These are phyloP conservation scores for Blastomyces silverae DNA, from an alignment of 2,329 filamentous ascomycete genomes.

Conservation along the genomic window DNA sequence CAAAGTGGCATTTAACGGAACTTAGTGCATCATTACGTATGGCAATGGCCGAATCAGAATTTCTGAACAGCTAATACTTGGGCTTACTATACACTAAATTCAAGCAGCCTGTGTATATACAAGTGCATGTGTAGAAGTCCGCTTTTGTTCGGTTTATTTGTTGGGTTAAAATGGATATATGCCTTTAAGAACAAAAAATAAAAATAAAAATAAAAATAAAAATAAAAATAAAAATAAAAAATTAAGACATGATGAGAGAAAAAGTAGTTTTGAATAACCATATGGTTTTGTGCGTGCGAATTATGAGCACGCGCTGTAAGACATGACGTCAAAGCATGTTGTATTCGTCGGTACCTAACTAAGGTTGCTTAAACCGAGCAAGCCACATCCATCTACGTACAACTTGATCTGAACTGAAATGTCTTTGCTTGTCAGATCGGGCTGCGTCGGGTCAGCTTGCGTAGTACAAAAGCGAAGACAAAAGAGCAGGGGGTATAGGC, in stretches of 20 bases:
- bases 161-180: background rate
- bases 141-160: background rate
- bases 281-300: background rate
- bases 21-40: no score
- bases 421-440: background rate
- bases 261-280: background rate
- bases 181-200: no score
- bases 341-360: background rate
- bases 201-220: background rate
- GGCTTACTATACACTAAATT: no score
- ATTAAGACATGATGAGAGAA: background rate
- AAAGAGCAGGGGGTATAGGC: background rate
- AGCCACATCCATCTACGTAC: background rate
- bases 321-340: background rate
- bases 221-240: background rate
- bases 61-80: no score
- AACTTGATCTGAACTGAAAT: background rate
- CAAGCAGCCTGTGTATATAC: no score
- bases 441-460: background rate
- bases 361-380: background rate
- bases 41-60: no score
- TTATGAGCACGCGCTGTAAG: background rate
- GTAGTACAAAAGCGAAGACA: background rate
- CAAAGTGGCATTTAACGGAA: no score
- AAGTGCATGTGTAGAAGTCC: no score